phyloP scores from a whole-genome alignment of 2,329 filamentous ascomycete genomes.

The Fusarium albosuccineum region DNA sequence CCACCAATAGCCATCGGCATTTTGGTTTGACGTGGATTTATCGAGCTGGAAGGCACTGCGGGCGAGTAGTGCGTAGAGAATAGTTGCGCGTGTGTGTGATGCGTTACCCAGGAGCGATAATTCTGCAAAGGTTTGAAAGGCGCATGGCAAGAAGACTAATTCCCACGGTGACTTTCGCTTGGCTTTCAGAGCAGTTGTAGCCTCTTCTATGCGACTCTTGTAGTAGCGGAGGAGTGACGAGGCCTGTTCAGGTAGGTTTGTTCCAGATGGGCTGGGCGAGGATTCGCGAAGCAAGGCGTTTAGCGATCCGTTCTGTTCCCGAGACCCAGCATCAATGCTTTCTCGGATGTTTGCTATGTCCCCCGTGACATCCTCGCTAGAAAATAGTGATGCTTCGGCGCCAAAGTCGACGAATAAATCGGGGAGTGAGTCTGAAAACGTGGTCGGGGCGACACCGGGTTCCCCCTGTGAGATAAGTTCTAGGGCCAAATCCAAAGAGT shows the following conservation, averaged over 20 bases:
- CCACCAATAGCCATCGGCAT: background rate
- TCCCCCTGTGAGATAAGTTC: background rate
- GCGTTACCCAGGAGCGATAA: background rate
- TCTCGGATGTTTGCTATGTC: background rate
- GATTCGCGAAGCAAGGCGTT: background rate
- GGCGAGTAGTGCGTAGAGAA: background rate
- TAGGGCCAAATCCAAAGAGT: background rate
- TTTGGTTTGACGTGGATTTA: background rate
- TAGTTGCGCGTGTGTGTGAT: background rate
- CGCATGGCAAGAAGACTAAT: background rate
- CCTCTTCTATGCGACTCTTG: background rate
- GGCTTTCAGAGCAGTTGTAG: background rate
- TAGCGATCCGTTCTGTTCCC: background rate
- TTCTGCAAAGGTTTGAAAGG: constrained; percentile 2
- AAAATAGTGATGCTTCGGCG: background rate
- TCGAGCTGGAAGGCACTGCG: constrained; percentile 2
- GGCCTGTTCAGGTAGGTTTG: background rate
- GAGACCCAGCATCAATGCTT: no score
- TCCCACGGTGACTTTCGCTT: background rate
- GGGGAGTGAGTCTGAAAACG: background rate
- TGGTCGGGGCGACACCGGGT: background rate
- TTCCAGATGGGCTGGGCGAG: background rate
- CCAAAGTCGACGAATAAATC: background rate
- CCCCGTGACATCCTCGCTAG: background rate
- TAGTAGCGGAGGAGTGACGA: background rate